Percentiles rank a stretch among this genome's conserved stretches.
phyloP scores from a whole-genome alignment of 2,329 filamentous ascomycete genomes.

The Biscogniauxia mediterranea region DNA sequence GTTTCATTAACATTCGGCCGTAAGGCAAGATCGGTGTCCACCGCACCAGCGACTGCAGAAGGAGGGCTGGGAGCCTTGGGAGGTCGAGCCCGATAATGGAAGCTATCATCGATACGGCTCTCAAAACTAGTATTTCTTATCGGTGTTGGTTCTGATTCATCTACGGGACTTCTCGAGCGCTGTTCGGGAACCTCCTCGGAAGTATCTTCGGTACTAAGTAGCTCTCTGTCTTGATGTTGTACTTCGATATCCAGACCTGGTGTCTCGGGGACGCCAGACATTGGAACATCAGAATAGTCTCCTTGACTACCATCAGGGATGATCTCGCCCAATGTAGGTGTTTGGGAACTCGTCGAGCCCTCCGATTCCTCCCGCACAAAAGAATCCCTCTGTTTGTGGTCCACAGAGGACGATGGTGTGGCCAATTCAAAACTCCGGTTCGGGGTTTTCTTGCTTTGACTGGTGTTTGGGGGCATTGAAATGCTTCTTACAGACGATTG shows the following conservation, averaged over 20 bases:
- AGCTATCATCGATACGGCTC: constrained; percentile 28
- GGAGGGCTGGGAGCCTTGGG: constrained; percentile 13
- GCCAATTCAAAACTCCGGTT: constrained; percentile 27
- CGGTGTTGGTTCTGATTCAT: background rate
- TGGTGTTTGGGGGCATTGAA: constrained; percentile 6
- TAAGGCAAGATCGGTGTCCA: background rate
- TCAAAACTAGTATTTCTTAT: constrained; percentile 20
- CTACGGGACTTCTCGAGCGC: constrained; percentile 2
- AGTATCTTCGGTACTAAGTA: background rate
- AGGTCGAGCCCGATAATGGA: constrained; percentile 28
- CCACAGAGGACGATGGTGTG: constrained; percentile 27
- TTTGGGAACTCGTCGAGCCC: too few relatives aligned
- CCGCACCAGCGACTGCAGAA: background rate
- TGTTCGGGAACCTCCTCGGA: constrained; percentile 2
- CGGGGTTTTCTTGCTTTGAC: background rate
- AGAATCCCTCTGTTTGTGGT: constrained; percentile 10
- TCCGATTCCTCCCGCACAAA: background rate
- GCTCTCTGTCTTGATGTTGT: background rate
- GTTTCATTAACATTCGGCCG: constrained; percentile 15
- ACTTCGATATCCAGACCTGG: background rate
- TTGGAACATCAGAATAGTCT: background rate
- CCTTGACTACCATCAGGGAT: background rate
- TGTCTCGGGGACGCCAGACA: background rate
- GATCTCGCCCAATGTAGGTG: background rate
- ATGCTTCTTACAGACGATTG: constrained; percentile 5